Evolutionary conservation across 2,329 filamentous ascomycete species (phyloP).

Genomic region (Tolypocladium tundrense): DNA sequence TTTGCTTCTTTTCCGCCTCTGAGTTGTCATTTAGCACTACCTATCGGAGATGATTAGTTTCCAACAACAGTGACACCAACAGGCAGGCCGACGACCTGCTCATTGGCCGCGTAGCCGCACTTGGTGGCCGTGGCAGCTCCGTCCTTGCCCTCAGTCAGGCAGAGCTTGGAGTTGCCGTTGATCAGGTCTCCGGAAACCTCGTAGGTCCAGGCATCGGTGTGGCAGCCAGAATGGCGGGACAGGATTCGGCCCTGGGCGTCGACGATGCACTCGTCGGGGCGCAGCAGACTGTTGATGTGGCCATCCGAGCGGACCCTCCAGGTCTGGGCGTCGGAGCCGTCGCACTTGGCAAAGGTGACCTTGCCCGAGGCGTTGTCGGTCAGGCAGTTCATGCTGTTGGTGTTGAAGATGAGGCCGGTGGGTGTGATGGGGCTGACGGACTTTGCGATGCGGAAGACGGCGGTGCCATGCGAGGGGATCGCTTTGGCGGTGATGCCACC

Average conservation of each 20-base stretch:
- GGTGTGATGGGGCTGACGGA: conserved; percentile 19
- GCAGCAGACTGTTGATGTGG: conserved; percentile 25
- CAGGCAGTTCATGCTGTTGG: conserved; percentile 31
- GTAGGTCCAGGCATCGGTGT: conserved; percentile 30
- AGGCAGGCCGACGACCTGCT: conserved; percentile 35
- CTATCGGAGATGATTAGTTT: not conserved
- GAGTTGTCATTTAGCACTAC: not conserved
- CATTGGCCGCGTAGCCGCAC: conserved; percentile 28
- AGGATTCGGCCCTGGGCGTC: conserved; percentile 9
- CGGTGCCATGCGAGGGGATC: conserved; percentile 28
- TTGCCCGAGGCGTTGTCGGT: conserved; percentile 17
- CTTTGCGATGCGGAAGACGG: conserved; percentile 30
- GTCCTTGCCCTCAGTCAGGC: conserved; percentile 25
- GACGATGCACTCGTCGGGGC: conserved; percentile 20
- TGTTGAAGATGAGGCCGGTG: conserved; percentile 40
- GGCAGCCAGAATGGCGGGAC: conserved; percentile 7
- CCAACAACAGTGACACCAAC: conserved; percentile 19
- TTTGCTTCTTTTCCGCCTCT: no score
- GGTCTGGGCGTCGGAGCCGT: conserved; percentile 28
- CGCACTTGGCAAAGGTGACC: conserved; percentile 24
- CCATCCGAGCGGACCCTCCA: conserved; percentile 26
- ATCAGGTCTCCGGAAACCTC: conserved; percentile 31
- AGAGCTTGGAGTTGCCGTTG: conserved; percentile 19
- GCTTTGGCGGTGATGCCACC: conserved; percentile 13
- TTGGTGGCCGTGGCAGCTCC: conserved; percentile 13